Percentiles rank a stretch among this genome's conserved stretches.
phyloP scores from a whole-genome alignment of 1,139 yeast genomes.

The Nakaseomyces delphensis region DNA sequence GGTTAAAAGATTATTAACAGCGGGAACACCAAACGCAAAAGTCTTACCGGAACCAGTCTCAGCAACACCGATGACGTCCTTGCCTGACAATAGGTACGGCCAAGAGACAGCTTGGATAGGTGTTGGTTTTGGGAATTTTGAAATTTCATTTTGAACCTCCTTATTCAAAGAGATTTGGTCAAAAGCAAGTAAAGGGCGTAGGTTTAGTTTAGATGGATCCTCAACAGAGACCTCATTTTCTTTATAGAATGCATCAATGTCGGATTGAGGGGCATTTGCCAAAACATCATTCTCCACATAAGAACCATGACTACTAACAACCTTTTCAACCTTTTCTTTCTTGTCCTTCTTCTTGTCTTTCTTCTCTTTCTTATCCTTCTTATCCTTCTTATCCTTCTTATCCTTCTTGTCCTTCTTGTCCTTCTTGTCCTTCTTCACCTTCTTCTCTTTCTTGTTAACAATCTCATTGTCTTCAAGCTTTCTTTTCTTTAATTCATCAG shows the following conservation, averaged over 20 bases:
- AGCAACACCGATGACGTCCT: conserved; percentile 94
- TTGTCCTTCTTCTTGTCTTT: conserved; percentile 15
- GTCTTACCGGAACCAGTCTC: conserved; percentile 99
- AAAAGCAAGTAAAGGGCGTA: conserved; percentile 69
- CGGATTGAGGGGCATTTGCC: conserved; percentile 40
- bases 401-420: conserved; percentile 39
- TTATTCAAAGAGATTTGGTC: conserved; percentile 50
- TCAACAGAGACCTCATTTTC: conserved; percentile 76
- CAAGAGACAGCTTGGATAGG: conserved; percentile 96
- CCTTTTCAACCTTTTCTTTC: conserved; percentile 10
- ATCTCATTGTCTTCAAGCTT: conserved; percentile 27
- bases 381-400: conserved; percentile 31
- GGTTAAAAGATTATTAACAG: conserved; percentile 56
- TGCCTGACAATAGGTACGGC: conserved; percentile 77
- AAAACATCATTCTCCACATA: conserved; percentile 28
- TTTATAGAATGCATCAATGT: conserved; percentile 52
- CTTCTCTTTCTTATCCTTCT: conserved; percentile 25
- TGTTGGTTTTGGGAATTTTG: conserved; percentile 79
- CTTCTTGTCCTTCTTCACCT: conserved; percentile 33
- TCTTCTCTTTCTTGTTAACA: conserved; percentile 28
- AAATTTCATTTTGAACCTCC: conserved; percentile 47
- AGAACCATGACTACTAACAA: conserved; percentile 4
- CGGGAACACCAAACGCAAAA: conserved; percentile 96
- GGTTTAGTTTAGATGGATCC: conserved; percentile 45
- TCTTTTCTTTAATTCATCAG: conserved; percentile 37